phyloP scores from a whole-genome alignment of 2,329 filamentous ascomycete genomes.

The Neonectria faginata region DNA sequence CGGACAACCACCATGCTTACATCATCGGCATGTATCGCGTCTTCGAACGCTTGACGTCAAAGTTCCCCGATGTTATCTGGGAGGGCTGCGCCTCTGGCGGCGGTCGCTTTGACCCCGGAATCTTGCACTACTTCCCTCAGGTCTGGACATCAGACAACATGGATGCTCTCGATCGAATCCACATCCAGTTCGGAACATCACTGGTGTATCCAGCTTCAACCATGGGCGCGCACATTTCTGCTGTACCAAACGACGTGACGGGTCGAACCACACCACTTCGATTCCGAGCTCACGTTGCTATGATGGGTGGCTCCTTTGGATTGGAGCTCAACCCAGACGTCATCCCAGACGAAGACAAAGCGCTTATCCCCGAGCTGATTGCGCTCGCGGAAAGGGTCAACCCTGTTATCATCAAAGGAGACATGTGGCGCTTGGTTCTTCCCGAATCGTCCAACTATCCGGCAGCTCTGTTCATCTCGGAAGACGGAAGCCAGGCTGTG shows the following conservation, averaged over 20 bases:
- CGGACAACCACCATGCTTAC: conserved; percentile 67
- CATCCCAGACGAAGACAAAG: conserved; percentile 63
- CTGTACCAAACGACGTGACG: conserved; percentile 69
- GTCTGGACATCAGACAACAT: conserved; percentile 75
- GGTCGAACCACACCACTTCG: conserved; percentile 65
- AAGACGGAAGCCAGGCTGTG: conserved; percentile 61
- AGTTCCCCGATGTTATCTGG: conserved; percentile 72
- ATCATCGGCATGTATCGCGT: conserved; percentile 74
- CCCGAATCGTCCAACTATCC: conserved; percentile 72
- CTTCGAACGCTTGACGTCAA: conserved; percentile 68
- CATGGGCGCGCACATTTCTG: conserved; percentile 75
- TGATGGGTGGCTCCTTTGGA: conserved; percentile 76
- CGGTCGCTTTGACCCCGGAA: conserved; percentile 71
- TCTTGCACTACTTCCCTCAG: conserved; percentile 74
- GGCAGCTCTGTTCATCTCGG: conserved; percentile 68
- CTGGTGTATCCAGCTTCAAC: conserved; percentile 71
- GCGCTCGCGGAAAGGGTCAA: conserved; percentile 66
- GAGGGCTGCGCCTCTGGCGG: conserved; percentile 75
- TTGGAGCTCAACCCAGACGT: conserved; percentile 70
- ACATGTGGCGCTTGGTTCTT: conserved; percentile 69
- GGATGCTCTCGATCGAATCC: conserved; percentile 69
- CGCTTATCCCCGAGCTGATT: conserved; percentile 65
- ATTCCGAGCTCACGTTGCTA: conserved; percentile 74
- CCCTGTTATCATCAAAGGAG: conserved; percentile 68
- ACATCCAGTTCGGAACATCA: conserved; percentile 73